These are phyloP conservation scores for Amaranthus palmeri DNA, from an alignment of 148 eudicot genomes.

Conservation along the genomic window DNA sequence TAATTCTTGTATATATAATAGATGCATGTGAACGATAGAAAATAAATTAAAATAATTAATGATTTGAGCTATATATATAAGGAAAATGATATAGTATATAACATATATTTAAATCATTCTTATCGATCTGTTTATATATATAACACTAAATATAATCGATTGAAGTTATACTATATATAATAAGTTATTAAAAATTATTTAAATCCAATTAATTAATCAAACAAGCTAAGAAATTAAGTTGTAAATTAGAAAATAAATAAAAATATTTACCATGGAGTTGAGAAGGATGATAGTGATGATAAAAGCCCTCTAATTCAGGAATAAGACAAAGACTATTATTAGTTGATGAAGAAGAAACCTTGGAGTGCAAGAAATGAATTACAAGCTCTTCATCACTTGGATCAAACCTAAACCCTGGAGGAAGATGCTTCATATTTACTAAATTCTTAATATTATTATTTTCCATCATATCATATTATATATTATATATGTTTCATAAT, in stretches of 20 bases:
- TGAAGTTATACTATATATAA: no score
- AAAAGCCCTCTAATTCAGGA: conserved; percentile 3
- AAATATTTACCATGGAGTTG: conserved; percentile 14
- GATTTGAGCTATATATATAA: no score
- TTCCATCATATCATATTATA: not conserved
- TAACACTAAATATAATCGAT: no score
- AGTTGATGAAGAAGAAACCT: conserved; percentile 1
- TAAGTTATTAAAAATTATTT: not conserved
- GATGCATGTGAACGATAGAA: no score
- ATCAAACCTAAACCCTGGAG: conserved; percentile 25
- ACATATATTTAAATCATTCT: no score
- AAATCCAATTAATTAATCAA: not conserved
- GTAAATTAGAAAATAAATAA: not conserved
- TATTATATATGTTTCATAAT: not conserved
- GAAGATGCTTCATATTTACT: not conserved
- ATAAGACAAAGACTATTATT: conserved; percentile 10
- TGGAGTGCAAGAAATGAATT: conserved; percentile 16
- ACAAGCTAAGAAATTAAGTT: not conserved
- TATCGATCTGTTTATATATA: no score
- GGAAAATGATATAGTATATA: no score
- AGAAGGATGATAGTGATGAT: conserved; percentile 11
- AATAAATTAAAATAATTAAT: no score
- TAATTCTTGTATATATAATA: no score
- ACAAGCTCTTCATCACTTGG: conserved; percentile 23
- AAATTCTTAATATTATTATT: not conserved